Percentiles rank a stretch among this genome's conserved stretches.
Conservation (phyloP, 2,329 filamentous ascomycete genomes). For the Fusarium buharicum region DNA sequence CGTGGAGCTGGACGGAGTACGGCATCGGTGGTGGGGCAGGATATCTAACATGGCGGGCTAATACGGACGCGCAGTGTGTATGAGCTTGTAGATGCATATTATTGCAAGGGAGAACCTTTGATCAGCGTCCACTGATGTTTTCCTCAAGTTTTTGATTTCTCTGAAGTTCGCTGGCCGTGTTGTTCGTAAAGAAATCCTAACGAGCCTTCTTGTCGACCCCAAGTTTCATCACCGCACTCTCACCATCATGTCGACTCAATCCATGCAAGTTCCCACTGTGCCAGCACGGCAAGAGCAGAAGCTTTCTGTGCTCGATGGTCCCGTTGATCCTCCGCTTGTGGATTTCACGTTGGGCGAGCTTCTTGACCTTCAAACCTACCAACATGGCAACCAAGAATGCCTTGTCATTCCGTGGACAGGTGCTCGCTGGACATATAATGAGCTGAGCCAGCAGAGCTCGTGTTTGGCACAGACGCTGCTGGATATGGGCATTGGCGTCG, state of each 20-base stretch:
- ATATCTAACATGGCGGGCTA: conserved; percentile 31
- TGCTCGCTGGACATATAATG: conserved; percentile 76
- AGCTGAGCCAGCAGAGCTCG: conserved; percentile 70
- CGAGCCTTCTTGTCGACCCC: not conserved
- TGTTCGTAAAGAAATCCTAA: not conserved
- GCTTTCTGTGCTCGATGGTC: conserved; percentile 73
- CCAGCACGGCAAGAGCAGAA: conserved; percentile 50
- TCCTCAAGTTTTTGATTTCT: conserved; percentile 4
- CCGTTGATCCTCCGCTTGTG: conserved; percentile 73
- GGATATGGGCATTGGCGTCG: conserved; percentile 72
- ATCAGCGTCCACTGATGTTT: conserved; percentile 7
- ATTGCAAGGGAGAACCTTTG: conserved; percentile 27
- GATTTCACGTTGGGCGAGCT: conserved; percentile 78
- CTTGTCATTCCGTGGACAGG: conserved; percentile 81
- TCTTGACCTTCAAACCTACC: conserved; percentile 74
- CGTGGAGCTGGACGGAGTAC: conserved; percentile 35
- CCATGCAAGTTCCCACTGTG: conserved; percentile 45
- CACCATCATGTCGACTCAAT: conserved; percentile 47
- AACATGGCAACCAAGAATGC: conserved; percentile 73
- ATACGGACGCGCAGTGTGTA: conserved; percentile 35
- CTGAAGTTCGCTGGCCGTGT: not conserved
- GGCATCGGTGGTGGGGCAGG: conserved; percentile 38
- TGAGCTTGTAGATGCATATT: conserved; percentile 31
- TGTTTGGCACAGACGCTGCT: conserved; percentile 73
- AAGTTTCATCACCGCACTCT: conserved; percentile 5